Conservation (phyloP, 805 yeast genomes). For the Candida sphagnicola region DNA sequence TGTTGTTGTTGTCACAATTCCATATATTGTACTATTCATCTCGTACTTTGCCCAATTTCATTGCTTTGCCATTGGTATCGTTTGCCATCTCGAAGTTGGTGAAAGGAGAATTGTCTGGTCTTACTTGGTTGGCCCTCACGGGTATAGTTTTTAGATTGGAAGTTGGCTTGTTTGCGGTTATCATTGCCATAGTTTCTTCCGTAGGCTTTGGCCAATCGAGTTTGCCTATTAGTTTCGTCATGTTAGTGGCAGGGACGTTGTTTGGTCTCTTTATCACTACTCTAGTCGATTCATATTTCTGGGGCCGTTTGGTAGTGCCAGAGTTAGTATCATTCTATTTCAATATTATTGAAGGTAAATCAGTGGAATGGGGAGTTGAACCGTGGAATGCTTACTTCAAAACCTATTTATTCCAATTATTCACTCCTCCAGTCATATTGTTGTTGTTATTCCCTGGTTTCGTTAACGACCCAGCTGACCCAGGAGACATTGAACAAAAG, state of each 20-base stretch:
- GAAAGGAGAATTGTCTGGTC: slow-evolving; percentile 42
- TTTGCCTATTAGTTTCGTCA: slow-evolving; percentile 29
- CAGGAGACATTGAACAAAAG: slow-evolving; percentile 11
- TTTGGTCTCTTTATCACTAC: slow-evolving; percentile 48
- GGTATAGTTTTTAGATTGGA: slow-evolving; percentile 75
- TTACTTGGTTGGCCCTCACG: slow-evolving; percentile 55
- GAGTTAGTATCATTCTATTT: slow-evolving; percentile 69
- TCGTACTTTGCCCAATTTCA: slow-evolving; percentile 82
- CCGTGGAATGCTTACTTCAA: slow-evolving; percentile 69
- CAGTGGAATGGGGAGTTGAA: slow-evolving; percentile 80
- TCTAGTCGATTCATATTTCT: slow-evolving; percentile 69
- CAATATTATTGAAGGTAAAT: slow-evolving; percentile 73
- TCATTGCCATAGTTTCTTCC: slow-evolving; percentile 46
- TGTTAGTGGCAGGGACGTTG: slow-evolving; percentile 47
- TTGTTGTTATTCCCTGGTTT: slow-evolving; percentile 29
- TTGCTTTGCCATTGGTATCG: slow-evolving; percentile 72
- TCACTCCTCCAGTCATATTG: slow-evolving; percentile 45
- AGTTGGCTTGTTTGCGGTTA: slow-evolving; percentile 48
- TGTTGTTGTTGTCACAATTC: slow-evolving; percentile 66
- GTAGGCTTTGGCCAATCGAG: slow-evolving; percentile 45
- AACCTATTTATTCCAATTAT: slow-evolving; percentile 37
- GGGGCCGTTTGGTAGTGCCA: slow-evolving; percentile 63
- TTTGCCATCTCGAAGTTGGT: slow-evolving; percentile 50
- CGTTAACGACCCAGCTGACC: slow-evolving; percentile 42
- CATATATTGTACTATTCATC: slow-evolving; percentile 79